Evolutionary conservation across 2,329 filamentous ascomycete species (phyloP).

Genomic region (Coniochaeta sp.): DNA sequence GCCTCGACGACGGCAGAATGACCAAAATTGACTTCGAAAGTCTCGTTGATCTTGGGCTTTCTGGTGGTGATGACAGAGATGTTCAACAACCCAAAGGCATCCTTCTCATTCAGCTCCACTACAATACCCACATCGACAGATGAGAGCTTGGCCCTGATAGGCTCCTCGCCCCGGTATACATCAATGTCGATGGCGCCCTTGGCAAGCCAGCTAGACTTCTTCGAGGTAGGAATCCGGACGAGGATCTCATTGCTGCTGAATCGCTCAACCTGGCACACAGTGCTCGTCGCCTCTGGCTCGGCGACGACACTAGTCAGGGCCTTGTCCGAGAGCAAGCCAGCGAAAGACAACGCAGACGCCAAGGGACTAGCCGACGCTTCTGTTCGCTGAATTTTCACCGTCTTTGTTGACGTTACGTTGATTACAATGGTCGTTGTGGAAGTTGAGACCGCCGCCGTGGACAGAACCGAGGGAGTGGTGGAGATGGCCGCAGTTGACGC

Average conservation of each 20-base stretch:
- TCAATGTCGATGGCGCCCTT: constrained; percentile 50
- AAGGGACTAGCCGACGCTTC: constrained; percentile 17
- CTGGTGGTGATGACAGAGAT: constrained; percentile 51
- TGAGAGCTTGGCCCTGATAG: constrained; percentile 40
- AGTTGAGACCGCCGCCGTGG: constrained; percentile 10
- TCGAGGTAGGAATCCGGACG: constrained; percentile 42
- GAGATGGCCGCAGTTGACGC: background rate
- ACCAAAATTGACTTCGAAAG: constrained; percentile 54
- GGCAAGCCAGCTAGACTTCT: constrained; percentile 46
- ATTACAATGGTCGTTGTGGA: constrained; percentile 25
- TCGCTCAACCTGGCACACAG: constrained; percentile 37
- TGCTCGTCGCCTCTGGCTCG: constrained; percentile 20
- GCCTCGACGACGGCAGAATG: constrained; percentile 36
- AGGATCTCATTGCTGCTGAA: constrained; percentile 43
- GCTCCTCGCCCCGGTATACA: constrained; percentile 39
- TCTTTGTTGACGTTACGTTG: constrained; percentile 28
- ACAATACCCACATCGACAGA: constrained; percentile 43
- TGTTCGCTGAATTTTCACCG: constrained; percentile 19
- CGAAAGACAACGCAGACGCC: constrained; percentile 25
- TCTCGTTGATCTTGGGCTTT: constrained; percentile 54
- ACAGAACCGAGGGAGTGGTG: constrained; percentile 5
- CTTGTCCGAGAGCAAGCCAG: constrained; percentile 32
- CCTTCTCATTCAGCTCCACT: constrained; percentile 42
- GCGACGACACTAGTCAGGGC: constrained; percentile 13
- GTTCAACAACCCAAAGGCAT: constrained; percentile 51